Base-by-base conservation (phyloP, 1,284 basidiomycete genomes). In the Stygiomarasmius scandens region DNA sequence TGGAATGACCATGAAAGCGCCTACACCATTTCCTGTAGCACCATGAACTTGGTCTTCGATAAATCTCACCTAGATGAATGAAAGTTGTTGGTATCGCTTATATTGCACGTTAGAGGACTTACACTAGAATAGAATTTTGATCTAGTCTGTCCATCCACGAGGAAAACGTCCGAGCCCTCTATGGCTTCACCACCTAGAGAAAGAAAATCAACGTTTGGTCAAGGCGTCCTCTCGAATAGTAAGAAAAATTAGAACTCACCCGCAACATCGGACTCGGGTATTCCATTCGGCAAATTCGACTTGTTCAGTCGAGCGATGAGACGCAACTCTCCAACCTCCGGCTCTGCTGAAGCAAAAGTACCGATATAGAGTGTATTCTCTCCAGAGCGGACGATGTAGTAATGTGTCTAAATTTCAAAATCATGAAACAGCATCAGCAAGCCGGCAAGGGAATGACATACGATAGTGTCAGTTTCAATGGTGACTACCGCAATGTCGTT, bases 121-220 rank as follows among this genome's bases (percentile, higher is more conserved):
- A 78, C 76, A 54, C 75, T 77, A 12, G 77, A 79, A 63, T 75
- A 79, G 66, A 79, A 81, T 64, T 81, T 80, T 44, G 77, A 79
- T 12, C 78, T 73, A 1, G 78, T 81, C 62, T 80, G 74, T 2
- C 78, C 78, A 56, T 77, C 72, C 43, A 79, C 58, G 19, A 69
- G 45, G 66, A 71, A 80, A 12, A 81, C 78, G 61, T 82, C 79
- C 1, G 72, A 71, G 9, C 79, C 79, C 66, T 80, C 79, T 45
- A 81, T 76, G 12, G 73, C 73, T 23, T 72, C 70, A 3, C 74
- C 74, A 22, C 74, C 52, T 53, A 19, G n/a, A 41, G n/a, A 12
- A 34, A n/a, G 27, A 19, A 32, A 34, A 11, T 22, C 32, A 38
- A 12, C 5, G 12, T 32, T 32, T n/a, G n/a, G n/a, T n/a, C n/a